phyloP scores from a whole-genome alignment of 148 eudicot genomes.

The Bassia scoparia region DNA sequence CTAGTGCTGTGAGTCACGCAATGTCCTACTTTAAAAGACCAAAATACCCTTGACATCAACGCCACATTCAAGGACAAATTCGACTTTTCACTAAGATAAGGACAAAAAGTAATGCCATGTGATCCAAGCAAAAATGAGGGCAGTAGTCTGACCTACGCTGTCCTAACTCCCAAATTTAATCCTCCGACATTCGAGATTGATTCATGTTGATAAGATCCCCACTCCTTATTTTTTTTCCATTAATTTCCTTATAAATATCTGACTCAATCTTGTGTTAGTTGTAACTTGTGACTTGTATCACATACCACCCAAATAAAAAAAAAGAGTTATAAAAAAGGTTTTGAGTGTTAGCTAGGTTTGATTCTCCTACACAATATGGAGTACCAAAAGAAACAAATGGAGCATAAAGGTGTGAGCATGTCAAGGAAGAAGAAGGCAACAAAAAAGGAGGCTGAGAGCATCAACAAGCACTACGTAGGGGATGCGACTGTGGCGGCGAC shows the following conservation, averaged over 20 bases:
- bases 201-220: constrained; percentile 4
- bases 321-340: no score
- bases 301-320: neutral
- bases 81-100: neutral
- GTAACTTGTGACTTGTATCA: neutral
- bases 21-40: neutral
- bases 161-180: constrained; percentile 20
- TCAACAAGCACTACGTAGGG: neutral
- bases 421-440: constrained; percentile 18
- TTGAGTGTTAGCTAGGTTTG: no score
- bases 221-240: neutral
- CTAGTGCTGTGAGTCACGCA: constrained; percentile 6
- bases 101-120: constrained; percentile 25
- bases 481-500: neutral
- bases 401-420: neutral
- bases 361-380: neutral
- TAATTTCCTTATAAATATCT: neutral
- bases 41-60: neutral
- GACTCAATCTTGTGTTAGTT: neutral
- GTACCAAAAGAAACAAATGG: neutral
- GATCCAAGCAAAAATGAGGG: constrained; percentile 9
- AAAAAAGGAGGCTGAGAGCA: neutral
- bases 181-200: constrained; percentile 10
- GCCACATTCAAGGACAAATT: neutral
- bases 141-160: constrained; percentile 21